Evolutionary conservation across 1,284 basidiomycete genomes (phyloP).

Genomic region (Golubevia sp.): DNA sequence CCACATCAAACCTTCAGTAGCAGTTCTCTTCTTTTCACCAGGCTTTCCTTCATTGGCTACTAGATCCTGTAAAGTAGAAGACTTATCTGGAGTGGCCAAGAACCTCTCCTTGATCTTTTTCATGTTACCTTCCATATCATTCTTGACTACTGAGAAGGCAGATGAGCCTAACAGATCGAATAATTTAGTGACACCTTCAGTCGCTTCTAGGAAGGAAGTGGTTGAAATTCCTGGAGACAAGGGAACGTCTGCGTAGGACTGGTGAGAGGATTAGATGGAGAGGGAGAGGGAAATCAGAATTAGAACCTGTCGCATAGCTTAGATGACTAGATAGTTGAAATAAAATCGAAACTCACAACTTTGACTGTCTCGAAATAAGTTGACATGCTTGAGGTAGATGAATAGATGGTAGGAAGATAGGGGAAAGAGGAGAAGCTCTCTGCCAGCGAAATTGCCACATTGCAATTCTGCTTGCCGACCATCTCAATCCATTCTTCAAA

Average conservation of each 20-base stretch:
- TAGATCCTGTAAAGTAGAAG: slow-evolving; percentile 80
- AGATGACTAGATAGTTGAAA: background rate
- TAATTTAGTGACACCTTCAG: slow-evolving; percentile 84
- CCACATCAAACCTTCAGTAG: slow-evolving; percentile 93
- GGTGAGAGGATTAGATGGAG: background rate
- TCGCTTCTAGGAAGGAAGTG: slow-evolving; percentile 82
- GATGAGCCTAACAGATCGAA: slow-evolving; percentile 92
- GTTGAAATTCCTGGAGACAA: slow-evolving; percentile 91
- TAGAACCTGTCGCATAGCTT: background rate
- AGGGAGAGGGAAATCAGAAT: slow-evolving; percentile 33
- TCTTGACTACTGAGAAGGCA: slow-evolving; percentile 83
- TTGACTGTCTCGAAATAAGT: slow-evolving; percentile 85
- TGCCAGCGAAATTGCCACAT: background rate
- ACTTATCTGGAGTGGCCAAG: slow-evolving; percentile 70
- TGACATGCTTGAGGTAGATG: slow-evolving; percentile 67
- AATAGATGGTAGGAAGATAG: background rate
- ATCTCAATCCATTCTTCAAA: background rate
- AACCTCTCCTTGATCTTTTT: slow-evolving; percentile 75
- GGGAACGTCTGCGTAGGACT: slow-evolving; percentile 71
- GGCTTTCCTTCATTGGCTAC: slow-evolving; percentile 78
- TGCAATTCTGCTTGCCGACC: background rate
- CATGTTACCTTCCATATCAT: slow-evolving; percentile 91
- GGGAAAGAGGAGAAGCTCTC: background rate
- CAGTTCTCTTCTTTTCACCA: slow-evolving; percentile 78
- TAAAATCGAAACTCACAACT: slow-evolving; percentile 66